Percentiles rank a stretch among this genome's conserved stretches.
Conservation (phyloP, 2,329 filamentous ascomycete species). For the Verticillium dahliae region DNA sequence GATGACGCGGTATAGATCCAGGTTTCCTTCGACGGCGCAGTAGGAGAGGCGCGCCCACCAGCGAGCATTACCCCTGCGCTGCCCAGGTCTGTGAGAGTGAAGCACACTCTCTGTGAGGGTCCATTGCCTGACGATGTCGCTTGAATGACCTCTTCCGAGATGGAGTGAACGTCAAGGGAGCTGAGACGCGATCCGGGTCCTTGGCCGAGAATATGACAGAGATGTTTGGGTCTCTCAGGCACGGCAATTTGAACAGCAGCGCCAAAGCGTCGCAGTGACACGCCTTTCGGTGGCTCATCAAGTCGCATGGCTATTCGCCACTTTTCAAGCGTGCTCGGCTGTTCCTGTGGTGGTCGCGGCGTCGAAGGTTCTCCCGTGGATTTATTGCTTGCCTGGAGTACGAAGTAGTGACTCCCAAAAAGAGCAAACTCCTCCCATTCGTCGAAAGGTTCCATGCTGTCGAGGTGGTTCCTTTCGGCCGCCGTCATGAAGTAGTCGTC, state of each 20-base stretch:
- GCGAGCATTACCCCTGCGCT: slow-evolving; percentile 55
- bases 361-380: not conserved
- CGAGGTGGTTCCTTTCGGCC: slow-evolving; percentile 54
- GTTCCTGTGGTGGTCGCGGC: not conserved
- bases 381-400: slow-evolving; percentile 58
- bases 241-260: slow-evolving; percentile 38
- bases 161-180: slow-evolving; percentile 44
- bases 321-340: no score
- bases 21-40: slow-evolving; percentile 61
- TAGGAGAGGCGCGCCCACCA: slow-evolving; percentile 75
- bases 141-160: slow-evolving; percentile 4
- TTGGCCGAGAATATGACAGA: slow-evolving; percentile 36
- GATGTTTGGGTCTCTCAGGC: slow-evolving; percentile 33
- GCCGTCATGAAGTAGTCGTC: slow-evolving; percentile 58
- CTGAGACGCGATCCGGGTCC: slow-evolving; percentile 36
- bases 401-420: slow-evolving; percentile 77
- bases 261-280: slow-evolving; percentile 54
- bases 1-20: slow-evolving; percentile 57
- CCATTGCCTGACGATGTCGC: slow-evolving; percentile 17
- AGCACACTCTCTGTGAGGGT: slow-evolving; percentile 58
- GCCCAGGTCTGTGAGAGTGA: slow-evolving; percentile 64
- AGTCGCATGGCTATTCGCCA: slow-evolving; percentile 19
- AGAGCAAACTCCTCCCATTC: slow-evolving; percentile 94
- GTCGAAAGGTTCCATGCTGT: slow-evolving; percentile 77
- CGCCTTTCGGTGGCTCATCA: slow-evolving; percentile 27